Percentiles rank a stretch among this genome's conserved stretches.
phyloP scores from a whole-genome alignment of 2,329 filamentous ascomycete genomes.

The Rhytidhysteron rufulum region DNA sequence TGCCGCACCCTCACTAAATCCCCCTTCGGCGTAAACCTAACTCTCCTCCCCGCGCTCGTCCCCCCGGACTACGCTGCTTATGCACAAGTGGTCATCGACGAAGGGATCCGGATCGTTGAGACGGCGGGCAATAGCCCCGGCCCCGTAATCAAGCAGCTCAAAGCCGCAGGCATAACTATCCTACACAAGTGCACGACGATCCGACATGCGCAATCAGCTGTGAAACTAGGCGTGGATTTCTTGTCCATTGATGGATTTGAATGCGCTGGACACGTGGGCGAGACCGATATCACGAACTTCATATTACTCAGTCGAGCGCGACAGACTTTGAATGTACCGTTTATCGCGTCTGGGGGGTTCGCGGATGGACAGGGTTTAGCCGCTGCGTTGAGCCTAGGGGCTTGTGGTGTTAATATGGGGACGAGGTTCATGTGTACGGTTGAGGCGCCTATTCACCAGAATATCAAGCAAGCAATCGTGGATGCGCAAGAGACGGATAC shows the following conservation, averaged over 20 bases:
- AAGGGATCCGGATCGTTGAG: constrained; percentile 87
- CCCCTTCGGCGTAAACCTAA: constrained; percentile 93
- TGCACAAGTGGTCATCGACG: constrained; percentile 87
- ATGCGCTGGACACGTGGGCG: constrained; percentile 86
- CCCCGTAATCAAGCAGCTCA: constrained; percentile 84
- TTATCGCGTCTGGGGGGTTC: constrained; percentile 94
- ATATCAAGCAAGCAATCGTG: constrained; percentile 93
- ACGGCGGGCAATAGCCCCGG: constrained; percentile 88
- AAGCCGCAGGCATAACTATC: constrained; percentile 72
- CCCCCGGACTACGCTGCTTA: constrained; percentile 92
- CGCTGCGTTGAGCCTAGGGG: constrained; percentile 83
- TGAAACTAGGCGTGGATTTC: constrained; percentile 95
- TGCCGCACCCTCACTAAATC: constrained; percentile 74
- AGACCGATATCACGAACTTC: constrained; percentile 85
- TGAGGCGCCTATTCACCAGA: constrained; percentile 86
- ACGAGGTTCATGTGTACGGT: constrained; percentile 96
- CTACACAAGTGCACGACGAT: constrained; percentile 98
- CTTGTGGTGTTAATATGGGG: constrained; percentile 97
- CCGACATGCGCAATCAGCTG: constrained; percentile 82
- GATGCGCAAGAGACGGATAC: constrained; percentile 87
- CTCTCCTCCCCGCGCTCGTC: constrained; percentile 81
- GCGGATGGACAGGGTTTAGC: constrained; percentile 91
- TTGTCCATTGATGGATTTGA: constrained; percentile 96
- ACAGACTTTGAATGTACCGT: constrained; percentile 79
- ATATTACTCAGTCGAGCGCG: constrained; percentile 81